A percentile compares a stretch with the other conserved stretches of the same genome.
phyloP scores from a whole-genome alignment of 345 rosid species.

The Ceriops decandra region DNA sequence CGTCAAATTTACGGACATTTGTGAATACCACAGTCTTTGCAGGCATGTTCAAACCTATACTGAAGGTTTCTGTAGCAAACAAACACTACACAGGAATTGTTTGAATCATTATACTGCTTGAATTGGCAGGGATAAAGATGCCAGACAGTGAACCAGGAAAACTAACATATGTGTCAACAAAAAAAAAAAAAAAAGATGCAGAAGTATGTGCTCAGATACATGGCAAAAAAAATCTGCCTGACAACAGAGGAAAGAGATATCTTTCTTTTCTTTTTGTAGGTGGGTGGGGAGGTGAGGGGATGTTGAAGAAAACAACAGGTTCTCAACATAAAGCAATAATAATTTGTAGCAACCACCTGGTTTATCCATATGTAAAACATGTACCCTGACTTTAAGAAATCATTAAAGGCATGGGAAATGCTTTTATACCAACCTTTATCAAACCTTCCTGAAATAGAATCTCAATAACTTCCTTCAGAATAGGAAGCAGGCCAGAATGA shows the following conservation, averaged over 20 bases:
- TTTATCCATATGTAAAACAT: too few species aligned
- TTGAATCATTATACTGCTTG: conserved; percentile 22
- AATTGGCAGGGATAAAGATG: conserved; percentile 1
- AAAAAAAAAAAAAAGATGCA: neutral
- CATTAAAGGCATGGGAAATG: too few species aligned
- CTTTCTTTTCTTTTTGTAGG: too few species aligned
- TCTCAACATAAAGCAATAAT: too few species aligned
- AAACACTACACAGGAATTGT: conserved; percentile 58
- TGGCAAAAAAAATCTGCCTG: neutral
- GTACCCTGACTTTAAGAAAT: too few species aligned
- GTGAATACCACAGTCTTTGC: conserved; percentile 98
- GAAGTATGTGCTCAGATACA: neutral
- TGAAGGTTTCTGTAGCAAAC: conserved; percentile 99
- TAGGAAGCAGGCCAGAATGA: conserved; percentile 98
- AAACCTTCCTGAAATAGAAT: conserved; percentile 98
- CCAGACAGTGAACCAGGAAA: neutral
- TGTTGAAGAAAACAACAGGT: too few species aligned
- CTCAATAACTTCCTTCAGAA: conserved; percentile 96
- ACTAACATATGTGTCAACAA: neutral
- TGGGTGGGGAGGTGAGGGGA: too few species aligned
- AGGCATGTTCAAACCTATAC: conserved; percentile 98
- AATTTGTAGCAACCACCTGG: too few species aligned
- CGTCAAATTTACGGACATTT: conserved; percentile 97
- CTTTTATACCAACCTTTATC: conserved; percentile 55
- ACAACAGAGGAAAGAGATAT: neutral